phyloP scores from a whole-genome alignment of 805 yeast species.

The Suhomyces tanzawaensis region DNA sequence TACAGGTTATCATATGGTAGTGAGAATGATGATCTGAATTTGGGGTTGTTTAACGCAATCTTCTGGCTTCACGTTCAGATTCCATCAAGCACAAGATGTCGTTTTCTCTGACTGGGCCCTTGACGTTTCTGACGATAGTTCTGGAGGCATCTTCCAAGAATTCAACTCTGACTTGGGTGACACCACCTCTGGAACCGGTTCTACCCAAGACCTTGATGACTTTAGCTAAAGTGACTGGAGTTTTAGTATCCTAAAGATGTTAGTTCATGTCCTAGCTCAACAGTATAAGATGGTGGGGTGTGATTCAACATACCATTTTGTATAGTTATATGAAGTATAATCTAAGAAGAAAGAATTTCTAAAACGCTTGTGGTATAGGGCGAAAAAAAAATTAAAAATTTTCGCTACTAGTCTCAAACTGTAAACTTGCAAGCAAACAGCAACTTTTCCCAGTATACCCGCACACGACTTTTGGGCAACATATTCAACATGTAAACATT shows the following conservation, averaged over 20 bases:
- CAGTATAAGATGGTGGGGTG: constrained; percentile 3
- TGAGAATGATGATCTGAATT: constrained; percentile 1
- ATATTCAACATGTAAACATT: no score
- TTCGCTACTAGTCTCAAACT: constrained; percentile 6
- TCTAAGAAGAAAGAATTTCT: constrained; percentile 10
- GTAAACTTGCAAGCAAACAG: constrained; percentile 2
- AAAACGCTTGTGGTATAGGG: constrained; percentile 4
- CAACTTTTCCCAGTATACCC: not conserved
- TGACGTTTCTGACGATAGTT: constrained; percentile 96
- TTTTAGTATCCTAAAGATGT: constrained; percentile 51
- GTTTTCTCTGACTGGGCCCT: constrained; percentile 97
- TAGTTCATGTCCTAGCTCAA: constrained; percentile 7
- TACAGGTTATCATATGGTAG: constrained; percentile 5
- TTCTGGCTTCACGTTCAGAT: constrained; percentile 99
- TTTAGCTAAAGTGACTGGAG: constrained; percentile 99
- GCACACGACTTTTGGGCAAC: no score
- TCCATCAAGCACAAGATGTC: constrained; percentile 99
- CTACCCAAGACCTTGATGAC: constrained; percentile 99
- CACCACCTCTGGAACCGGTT: constrained; percentile 99
- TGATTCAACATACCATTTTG: constrained; percentile 20
- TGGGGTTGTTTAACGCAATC: constrained; percentile 63
- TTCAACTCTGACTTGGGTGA: constrained; percentile 97
- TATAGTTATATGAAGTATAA: constrained; percentile 11
- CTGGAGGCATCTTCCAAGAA: constrained; percentile 93
- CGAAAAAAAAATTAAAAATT: constrained; percentile 7